These are phyloP conservation scores for Spiromastix sp. DNA, from an alignment of 2,329 filamentous ascomycete genomes.

Conservation along the genomic window DNA sequence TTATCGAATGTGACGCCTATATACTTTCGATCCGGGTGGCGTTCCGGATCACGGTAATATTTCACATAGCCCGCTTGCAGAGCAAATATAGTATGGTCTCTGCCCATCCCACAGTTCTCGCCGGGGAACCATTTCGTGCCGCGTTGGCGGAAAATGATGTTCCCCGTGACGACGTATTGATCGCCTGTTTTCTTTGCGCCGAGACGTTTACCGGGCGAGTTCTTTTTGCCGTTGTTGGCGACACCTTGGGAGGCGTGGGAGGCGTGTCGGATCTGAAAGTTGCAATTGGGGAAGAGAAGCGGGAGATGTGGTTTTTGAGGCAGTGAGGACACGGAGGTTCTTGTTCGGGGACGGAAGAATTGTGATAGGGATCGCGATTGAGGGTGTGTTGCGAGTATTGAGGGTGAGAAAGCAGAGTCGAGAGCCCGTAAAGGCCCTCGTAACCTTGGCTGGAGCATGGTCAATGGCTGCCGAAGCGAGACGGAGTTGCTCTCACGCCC, in stretches of 20 bases:
- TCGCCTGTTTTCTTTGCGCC: constrained; percentile 90
- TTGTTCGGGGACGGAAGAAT: constrained; percentile 8
- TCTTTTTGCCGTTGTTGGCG: constrained; percentile 56
- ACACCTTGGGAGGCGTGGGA: constrained; percentile 56
- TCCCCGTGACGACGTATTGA: constrained; percentile 87
- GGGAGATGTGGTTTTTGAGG: constrained; percentile 16
- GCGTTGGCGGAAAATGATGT: constrained; percentile 96
- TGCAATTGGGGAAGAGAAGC: constrained; percentile 29
- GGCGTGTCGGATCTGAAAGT: constrained; percentile 50
- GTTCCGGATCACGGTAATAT: constrained; percentile 82
- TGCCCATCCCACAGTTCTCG: constrained; percentile 89
- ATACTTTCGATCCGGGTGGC: constrained; percentile 80
- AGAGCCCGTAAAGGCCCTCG: constrained; percentile 28
- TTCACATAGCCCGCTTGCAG: constrained; percentile 81
- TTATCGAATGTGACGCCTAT: constrained; percentile 89
- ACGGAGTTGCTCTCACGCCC: constrained; percentile 1
- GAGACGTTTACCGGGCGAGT: constrained; percentile 71
- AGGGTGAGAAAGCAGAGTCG: constrained; percentile 25
- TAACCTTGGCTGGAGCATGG: constrained; percentile 35
- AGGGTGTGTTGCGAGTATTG: constrained; percentile 18
- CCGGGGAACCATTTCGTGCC: constrained; percentile 91
- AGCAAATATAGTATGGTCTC: constrained; percentile 92
- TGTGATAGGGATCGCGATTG: constrained; percentile 20
- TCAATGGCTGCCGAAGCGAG: constrained; percentile 6
- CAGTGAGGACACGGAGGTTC: constrained; percentile 7